Base-by-base conservation (phyloP, 352 stramenopile species). In the Phytophthora sp. region DNA sequence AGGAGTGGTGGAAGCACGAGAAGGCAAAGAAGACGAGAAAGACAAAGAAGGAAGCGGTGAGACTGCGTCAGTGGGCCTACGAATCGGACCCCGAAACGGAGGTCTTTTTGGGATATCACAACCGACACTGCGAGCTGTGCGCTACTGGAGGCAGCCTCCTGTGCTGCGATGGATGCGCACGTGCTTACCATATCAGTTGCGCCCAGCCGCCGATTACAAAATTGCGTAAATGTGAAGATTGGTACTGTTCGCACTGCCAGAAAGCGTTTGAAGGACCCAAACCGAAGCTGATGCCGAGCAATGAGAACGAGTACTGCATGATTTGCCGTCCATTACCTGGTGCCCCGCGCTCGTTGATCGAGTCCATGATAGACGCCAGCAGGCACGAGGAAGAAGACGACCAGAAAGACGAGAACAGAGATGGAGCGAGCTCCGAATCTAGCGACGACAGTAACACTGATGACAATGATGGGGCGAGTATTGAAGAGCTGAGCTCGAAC, bases 171-270 rank as follows among this genome's bases (percentile, higher is more conserved):
- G 84, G 84, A 42, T 92, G 84, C 60, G 57, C 84, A 38, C 84
- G 84, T 51, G 82, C 84, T 26, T 92, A 86, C 45, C 84, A 92
- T 44, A 82, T 89, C 33, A 86, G 76, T 51, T 92, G 84, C 57
- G 80, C 89, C n/a, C 77, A 80, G 15, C 77, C 83, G 20, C 79
- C 81, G 42, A 89, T 90, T 54, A 72, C 77, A 20, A 77, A 82
- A 55, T 36, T 86, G 16, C 38, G 11, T 24, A 77, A 74, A 15
- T 67, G 46, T 35, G 69, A 74, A 57, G 74, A 73, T 41, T 92
- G 81, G 81, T 92, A 80, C 52, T 92, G 84, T 44, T 21, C 36
- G 20, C 38, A 74, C 29, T 91, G 83, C 50, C 63, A 73, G 4
- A 11, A 47, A 21, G 52, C 35, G 8, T 68, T 80, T 57, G 68